These are phyloP conservation scores for Taxillus chinensis DNA, from an alignment of 164 flowering plant genomes.

Conservation along the genomic window DNA sequence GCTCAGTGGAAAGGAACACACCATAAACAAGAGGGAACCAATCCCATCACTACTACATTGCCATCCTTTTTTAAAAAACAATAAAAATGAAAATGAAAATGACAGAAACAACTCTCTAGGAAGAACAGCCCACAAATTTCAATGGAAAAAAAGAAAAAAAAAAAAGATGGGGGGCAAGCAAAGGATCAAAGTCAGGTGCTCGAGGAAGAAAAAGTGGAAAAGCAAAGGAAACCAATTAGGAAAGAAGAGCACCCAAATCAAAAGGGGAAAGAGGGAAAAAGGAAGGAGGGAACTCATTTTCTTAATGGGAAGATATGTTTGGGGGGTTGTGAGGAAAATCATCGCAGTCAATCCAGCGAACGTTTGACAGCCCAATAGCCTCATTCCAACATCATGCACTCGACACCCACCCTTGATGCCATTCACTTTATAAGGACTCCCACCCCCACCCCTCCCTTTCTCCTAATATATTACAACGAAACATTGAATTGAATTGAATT, in stretches of 20 bases:
- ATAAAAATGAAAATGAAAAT: slow-evolving; percentile 13
- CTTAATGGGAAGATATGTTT: slow-evolving; percentile 7
- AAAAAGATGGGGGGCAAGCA: too few species aligned
- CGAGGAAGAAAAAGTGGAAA: slow-evolving; percentile 57
- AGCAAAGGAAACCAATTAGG: slow-evolving; percentile 27
- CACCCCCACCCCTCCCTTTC: too few species aligned
- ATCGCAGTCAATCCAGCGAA: slow-evolving; percentile 30
- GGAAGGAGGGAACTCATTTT: neutral
- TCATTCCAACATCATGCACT: slow-evolving; percentile 11
- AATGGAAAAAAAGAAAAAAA: slow-evolving; percentile 17
- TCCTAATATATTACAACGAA: too few species aligned
- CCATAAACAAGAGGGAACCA: slow-evolving; percentile 22
- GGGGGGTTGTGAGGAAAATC: slow-evolving; percentile 4
- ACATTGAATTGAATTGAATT: too few species aligned
- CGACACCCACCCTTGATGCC: too few species aligned
- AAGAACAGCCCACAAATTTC: slow-evolving; percentile 39
- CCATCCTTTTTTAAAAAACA: neutral
- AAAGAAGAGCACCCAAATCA: slow-evolving; percentile 30
- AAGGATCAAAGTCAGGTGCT: slow-evolving; percentile 58
- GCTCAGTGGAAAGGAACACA: slow-evolving; percentile 19
- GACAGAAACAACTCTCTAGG: slow-evolving; percentile 19
- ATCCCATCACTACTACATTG: slow-evolving; percentile 38
- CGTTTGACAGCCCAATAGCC: slow-evolving; percentile 15
- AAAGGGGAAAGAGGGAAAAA: slow-evolving; percentile 21
- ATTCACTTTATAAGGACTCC: too few species aligned